These are phyloP conservation scores for Rhodotorula sp. DNA, from an alignment of 1,284 basidiomycete species.

Conservation along the genomic window DNA sequence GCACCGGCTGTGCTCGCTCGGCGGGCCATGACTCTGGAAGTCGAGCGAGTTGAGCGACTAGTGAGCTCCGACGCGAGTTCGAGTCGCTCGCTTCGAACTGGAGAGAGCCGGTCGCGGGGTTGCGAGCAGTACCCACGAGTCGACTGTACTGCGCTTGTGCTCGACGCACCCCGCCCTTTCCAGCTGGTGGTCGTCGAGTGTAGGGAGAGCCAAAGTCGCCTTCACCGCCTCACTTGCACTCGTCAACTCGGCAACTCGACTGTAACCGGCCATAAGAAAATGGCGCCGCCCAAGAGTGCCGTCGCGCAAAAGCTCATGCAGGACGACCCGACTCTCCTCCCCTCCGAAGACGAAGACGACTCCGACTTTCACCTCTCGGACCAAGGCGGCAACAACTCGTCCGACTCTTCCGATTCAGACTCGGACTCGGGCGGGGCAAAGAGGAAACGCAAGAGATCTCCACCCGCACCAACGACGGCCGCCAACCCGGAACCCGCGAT, in stretches of 20 bases:
- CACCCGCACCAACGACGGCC: neutral
- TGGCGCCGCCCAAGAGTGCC: conserved; percentile 20
- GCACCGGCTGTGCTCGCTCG: neutral
- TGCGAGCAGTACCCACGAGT: too few relatives aligned
- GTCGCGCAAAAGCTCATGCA: conserved; percentile 17
- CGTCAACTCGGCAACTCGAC: too few relatives aligned
- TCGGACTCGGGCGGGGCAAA: conserved; percentile 9
- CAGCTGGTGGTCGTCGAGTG: neutral
- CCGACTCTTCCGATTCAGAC: conserved; percentile 16
- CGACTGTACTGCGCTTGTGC: too few relatives aligned
- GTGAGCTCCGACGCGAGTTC: neutral
- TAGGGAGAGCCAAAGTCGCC: neutral
- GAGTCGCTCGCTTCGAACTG: neutral
- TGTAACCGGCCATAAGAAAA: too few relatives aligned
- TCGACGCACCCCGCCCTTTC: too few relatives aligned
- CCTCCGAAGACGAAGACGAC: conserved; percentile 35
- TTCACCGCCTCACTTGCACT: neutral
- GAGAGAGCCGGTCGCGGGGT: too few relatives aligned
- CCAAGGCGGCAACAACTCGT: conserved; percentile 2
- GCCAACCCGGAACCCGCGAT: conserved; percentile 5
- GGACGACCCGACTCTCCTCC: conserved; percentile 27
- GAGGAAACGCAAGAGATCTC: neutral
- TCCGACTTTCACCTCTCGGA: conserved; percentile 19
- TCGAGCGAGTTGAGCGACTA: neutral
- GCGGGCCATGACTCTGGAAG: too few relatives aligned